These are phyloP conservation scores for Metschnikowia santaceciliae DNA, from an alignment of 805 yeast species.

Conservation along the genomic window DNA sequence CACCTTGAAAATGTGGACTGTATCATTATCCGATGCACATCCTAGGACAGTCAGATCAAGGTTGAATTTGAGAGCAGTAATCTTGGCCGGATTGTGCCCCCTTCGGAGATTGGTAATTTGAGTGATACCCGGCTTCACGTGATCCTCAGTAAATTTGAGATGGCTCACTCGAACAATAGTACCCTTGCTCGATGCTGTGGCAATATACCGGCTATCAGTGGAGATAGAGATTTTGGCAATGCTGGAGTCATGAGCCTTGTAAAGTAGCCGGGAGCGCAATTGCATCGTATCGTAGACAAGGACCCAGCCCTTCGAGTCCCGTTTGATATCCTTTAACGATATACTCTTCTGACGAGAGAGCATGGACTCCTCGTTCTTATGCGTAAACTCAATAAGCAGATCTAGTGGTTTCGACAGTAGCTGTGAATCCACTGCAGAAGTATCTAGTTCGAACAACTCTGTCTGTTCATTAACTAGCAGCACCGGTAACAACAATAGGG, in stretches of 20 bases:
- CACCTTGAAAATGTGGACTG: slow-evolving; percentile 38
- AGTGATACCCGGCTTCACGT: slow-evolving; percentile 12
- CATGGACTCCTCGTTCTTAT: slow-evolving; percentile 17
- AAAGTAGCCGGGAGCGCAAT: slow-evolving; percentile 28
- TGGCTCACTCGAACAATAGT: slow-evolving; percentile 38
- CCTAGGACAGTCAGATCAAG: slow-evolving; percentile 32
- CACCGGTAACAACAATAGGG: slow-evolving; percentile 35
- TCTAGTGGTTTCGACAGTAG: not conserved
- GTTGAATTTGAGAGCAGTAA: slow-evolving; percentile 34
- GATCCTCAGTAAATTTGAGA: slow-evolving; percentile 10
- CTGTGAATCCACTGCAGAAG: not conserved
- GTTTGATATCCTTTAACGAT: slow-evolving; percentile 27
- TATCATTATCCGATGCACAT: slow-evolving; percentile 38
- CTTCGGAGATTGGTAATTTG: slow-evolving; percentile 35
- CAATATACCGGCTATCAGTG: slow-evolving; percentile 26
- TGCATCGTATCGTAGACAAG: slow-evolving; percentile 37
- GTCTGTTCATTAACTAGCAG: slow-evolving; percentile 27
- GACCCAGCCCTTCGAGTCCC: slow-evolving; percentile 34
- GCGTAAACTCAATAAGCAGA: slow-evolving; percentile 24
- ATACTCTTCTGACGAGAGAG: slow-evolving; percentile 15
- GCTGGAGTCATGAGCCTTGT: slow-evolving; percentile 38
- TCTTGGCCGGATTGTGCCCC: slow-evolving; percentile 36
- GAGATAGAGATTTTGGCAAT: slow-evolving; percentile 31
- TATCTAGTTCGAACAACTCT: slow-evolving; percentile 25
- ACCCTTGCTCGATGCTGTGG: slow-evolving; percentile 42